Base-by-base conservation (phyloP, 768 basidiomycete genomes). In the Trametes elegans region DNA sequence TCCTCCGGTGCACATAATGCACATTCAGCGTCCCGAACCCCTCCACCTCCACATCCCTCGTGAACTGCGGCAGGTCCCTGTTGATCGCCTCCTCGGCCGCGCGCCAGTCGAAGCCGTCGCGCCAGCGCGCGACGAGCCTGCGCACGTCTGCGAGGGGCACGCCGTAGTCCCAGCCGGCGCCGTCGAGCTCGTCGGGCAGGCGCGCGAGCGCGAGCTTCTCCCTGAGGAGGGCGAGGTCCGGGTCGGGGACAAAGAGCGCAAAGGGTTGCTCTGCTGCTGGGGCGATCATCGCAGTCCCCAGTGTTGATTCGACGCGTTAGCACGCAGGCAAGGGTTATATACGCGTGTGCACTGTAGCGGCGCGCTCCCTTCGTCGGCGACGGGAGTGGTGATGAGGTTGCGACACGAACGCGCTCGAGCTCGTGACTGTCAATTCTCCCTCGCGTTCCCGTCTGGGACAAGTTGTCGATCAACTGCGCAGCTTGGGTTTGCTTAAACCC, bases 111-210 rank as follows among this genome's bases (percentile, higher is more conserved):
- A 62, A 72, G 11, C 58, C 62, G 21, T 62, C 60, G 29, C 64
- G 60, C 71, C 71, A 72, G 26, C 57, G 60, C 19, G 40, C 59
- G 7, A 62, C 62, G 3, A 71, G 63, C 7, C 68, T 61, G 23
- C 56, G 39, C 16, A 71, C 49, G 47, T 71, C 69, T 1, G 50
- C 57, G 11, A 68, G 49, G 7, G 60, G 62, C 7, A 62, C 71
- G 5, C 84, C 84, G 46, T 84, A 85, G 19, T 72, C 74, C 73
- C 78, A 75, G 0, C 69, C 76, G 0, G 75, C 77, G 19, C 74
- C 72, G 9, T 81, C 73, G 2, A 86, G 71, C 56, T 85, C 83
- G 61, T 84, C 80, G 0, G 85, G 85, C n/a, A 84, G 73, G 1
- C 65, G 69, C 0, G 76, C 64, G 14, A 80, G 70, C 0, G 68